These are phyloP conservation scores for Madurella fahalii DNA, from an alignment of 2,329 filamentous ascomycete genomes.

Conservation along the genomic window DNA sequence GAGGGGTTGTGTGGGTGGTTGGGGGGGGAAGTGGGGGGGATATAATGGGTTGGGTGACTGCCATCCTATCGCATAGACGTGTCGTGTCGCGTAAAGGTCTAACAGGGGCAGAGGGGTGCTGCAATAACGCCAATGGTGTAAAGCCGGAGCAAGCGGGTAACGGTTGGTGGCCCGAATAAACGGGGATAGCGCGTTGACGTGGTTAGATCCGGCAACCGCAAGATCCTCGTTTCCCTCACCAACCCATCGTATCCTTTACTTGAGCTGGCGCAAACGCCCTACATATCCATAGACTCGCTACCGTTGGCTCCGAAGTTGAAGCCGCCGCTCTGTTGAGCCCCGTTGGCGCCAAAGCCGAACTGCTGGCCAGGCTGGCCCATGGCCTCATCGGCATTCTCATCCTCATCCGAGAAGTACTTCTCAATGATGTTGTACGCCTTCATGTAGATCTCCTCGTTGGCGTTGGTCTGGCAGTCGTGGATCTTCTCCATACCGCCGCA, in stretches of 20 bases:
- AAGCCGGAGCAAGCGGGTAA: neutral
- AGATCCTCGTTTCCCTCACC: neutral
- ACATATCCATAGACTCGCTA: constrained; percentile 64
- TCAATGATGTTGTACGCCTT: constrained; percentile 99
- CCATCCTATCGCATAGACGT: constrained; percentile 26
- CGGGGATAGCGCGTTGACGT: neutral
- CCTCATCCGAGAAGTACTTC: constrained; percentile 99
- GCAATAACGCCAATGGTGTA: neutral
- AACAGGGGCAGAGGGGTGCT: constrained; percentile 2
- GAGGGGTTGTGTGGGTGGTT: constrained; percentile 4
- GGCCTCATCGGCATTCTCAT: constrained; percentile 81
- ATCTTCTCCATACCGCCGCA: constrained; percentile 99
- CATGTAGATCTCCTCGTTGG: constrained; percentile 99
- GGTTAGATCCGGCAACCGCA: neutral
- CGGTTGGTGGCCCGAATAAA: neutral
- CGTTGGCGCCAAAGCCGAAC: constrained; percentile 73
- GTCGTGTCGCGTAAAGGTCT: constrained; percentile 28
- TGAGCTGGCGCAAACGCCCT: constrained; percentile 27
- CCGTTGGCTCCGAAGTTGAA: constrained; percentile 85
- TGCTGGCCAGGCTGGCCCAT: constrained; percentile 68
- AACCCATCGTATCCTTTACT: neutral
- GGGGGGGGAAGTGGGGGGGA: constrained; percentile 17
- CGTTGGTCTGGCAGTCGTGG: constrained; percentile 99
- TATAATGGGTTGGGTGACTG: constrained; percentile 1
- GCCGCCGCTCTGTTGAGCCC: constrained; percentile 65